Base-by-base conservation (phyloP, 2,329 filamentous ascomycete genomes). In the Bipolaris oryzae region DNA sequence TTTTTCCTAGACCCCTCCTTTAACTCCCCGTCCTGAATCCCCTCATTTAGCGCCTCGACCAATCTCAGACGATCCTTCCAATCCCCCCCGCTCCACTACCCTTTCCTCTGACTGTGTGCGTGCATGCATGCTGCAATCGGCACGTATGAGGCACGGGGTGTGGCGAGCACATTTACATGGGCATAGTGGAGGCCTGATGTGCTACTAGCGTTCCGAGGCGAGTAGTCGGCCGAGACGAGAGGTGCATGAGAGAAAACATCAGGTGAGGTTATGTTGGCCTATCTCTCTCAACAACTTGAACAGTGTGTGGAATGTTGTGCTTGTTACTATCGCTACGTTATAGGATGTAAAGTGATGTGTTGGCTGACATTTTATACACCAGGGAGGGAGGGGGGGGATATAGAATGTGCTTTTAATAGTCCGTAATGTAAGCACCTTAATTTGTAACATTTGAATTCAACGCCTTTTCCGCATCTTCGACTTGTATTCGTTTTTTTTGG, bases 121-220 rank as follows among this genome's bases (percentile, higher is more conserved):
- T 31, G 16, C 13, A 33, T 37, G 51, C 55, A 46, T 50, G 15
- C 35, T 43, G 35, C 48, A 46, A 35, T 35, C 39, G 45, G 39
- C 50, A 57, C 2, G 42, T 50, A 16, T 31, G 25, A 46, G 44
- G 31, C 44, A 42, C 42, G 41, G 51, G 13, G 37, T 4, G 46
- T 28, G 51, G 55, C 41, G 23, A 50, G 50, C 41, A 25, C 41
- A 21, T 39, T 39, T 42, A 20, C 41, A 28, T 39, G 39, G 45
- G 49, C 15, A 28, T 43, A 43, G 42, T 51, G 52, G 51, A 20
- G 46, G 50, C 41, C 28, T 47, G 42, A 16, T 33, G 38, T 35
- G 46, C 21, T 21, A 21, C 25, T 38, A 46, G 10, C 45, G 20
- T 33, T 55, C 46, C 35, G 34, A 55, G 25, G 34, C 49, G n/a